Percentiles rank a stretch among this genome's conserved stretches.
phyloP scores from a whole-genome alignment of 805 yeast species.

The Lipomyces mesembrius region DNA sequence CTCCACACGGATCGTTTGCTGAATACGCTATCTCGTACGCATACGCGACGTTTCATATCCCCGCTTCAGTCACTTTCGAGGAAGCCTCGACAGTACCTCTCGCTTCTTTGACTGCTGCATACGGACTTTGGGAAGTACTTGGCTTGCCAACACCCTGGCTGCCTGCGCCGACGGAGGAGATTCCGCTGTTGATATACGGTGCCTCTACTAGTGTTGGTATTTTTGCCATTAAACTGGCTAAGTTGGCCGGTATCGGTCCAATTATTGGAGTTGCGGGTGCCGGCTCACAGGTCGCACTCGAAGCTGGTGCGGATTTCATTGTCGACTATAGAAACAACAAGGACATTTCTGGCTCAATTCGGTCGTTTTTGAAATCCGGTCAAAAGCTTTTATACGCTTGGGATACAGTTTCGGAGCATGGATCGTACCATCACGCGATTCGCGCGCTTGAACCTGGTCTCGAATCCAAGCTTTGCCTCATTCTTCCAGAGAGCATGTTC shows the following conservation, averaged over 20 bases:
- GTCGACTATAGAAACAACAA: constrained; percentile 19
- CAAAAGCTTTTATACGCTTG: constrained; percentile 14
- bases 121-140: constrained; percentile 13
- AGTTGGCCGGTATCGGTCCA: constrained; percentile 20
- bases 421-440: constrained; percentile 6
- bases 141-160: constrained; percentile 19
- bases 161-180: constrained; percentile 5
- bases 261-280: constrained; percentile 29
- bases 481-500: constrained; percentile 15
- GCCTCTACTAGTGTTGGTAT: constrained; percentile 23
- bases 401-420: constrained; percentile 21
- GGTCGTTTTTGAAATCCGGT: constrained; percentile 10
- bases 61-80: constrained; percentile 12
- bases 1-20: constrained; percentile 20
- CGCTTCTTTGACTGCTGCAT: constrained; percentile 19
- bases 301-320: constrained; percentile 16
- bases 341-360: constrained; percentile 8
- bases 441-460: constrained; percentile 14
- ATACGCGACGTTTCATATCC: constrained; percentile 18
- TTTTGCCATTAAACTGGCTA: constrained; percentile 23
- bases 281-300: constrained; percentile 18
- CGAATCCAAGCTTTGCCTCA: constrained; percentile 2
- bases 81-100: constrained; percentile 26
- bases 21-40: constrained; percentile 23
- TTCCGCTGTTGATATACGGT: constrained; percentile 20